Evolutionary conservation across 2,329 filamentous ascomycete genomes (phyloP).

Genomic region (Pseudogymnoascus sp.): DNA sequence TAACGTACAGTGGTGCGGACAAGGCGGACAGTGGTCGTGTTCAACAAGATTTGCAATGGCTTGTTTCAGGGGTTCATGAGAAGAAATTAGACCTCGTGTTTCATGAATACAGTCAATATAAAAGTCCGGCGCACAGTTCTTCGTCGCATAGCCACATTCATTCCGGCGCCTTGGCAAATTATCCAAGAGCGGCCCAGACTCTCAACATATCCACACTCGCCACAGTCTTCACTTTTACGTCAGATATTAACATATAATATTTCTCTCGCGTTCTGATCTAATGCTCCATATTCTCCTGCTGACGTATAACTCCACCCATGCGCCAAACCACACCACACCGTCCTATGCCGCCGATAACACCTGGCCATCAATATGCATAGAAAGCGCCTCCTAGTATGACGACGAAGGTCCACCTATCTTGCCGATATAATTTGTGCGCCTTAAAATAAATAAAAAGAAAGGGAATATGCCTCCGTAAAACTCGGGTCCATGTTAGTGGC

Average conservation of each 20-base stretch:
- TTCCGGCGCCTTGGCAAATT: neutral
- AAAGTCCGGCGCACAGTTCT: neutral
- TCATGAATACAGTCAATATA: neutral
- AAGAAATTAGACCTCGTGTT: neutral
- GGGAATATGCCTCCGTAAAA: neutral
- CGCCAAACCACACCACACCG: neutral
- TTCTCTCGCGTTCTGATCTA: neutral
- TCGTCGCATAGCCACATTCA: neutral
- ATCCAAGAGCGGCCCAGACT: neutral
- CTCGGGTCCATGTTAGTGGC: neutral
- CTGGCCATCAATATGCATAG: slow-evolving; percentile 7
- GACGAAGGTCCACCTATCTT: neutral
- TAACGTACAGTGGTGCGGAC: neutral
- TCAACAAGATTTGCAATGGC: neutral
- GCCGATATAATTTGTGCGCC: slow-evolving; percentile 9
- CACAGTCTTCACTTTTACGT: slow-evolving; percentile 1
- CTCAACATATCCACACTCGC: neutral
- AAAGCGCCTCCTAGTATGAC: slow-evolving; percentile 4
- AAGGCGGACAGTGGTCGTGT: neutral
- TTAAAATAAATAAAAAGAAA: neutral
- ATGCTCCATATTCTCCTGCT: slow-evolving; percentile 3
- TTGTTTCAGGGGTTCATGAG: neutral
- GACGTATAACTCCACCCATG: slow-evolving; percentile 8
- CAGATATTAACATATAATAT: neutral
- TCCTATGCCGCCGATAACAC: slow-evolving; percentile 8